These are phyloP conservation scores for Aspergillus cristatus DNA, from an alignment of 495 filamentous ascomycete species.

Conservation along the genomic window DNA sequence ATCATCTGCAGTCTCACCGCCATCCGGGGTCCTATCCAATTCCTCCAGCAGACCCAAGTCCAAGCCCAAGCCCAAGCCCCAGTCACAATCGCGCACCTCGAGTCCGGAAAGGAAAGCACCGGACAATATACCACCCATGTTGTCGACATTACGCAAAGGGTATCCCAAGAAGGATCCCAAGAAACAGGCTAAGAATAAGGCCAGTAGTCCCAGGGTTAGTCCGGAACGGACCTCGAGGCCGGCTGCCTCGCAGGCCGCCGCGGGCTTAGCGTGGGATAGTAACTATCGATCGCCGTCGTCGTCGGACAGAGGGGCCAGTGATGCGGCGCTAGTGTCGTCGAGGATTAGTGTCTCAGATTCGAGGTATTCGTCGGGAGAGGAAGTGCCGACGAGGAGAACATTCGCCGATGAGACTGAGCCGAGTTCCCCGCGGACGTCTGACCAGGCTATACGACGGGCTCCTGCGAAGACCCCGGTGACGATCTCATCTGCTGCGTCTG, in stretches of 20 bases:
- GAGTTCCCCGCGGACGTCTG: slow-evolving; percentile 9
- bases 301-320: slow-evolving; percentile 23
- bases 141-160: slow-evolving; percentile 69
- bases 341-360: slow-evolving; percentile 20
- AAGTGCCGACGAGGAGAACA: slow-evolving; percentile 7
- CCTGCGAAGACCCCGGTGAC: slow-evolving; percentile 8
- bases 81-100: slow-evolving; percentile 56
- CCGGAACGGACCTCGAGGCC: slow-evolving; percentile 28
- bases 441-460: slow-evolving; percentile 3
- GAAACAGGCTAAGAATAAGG: slow-evolving; percentile 46
- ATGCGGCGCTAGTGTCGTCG: slow-evolving; percentile 27
- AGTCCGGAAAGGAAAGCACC: slow-evolving; percentile 67
- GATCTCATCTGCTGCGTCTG: not conserved
- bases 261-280: slow-evolving; percentile 74
- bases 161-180: slow-evolving; percentile 31
- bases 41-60: slow-evolving; percentile 40
- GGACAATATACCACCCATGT: slow-evolving; percentile 66
- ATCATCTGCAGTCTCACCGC: slow-evolving; percentile 16
- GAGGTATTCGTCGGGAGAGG: slow-evolving; percentile 18
- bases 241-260: slow-evolving; percentile 79
- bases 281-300: slow-evolving; percentile 29
- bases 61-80: too few species aligned
- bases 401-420: too few species aligned
- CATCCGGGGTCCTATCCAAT: slow-evolving; percentile 29
- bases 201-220: too few species aligned